Percentiles rank a stretch among this genome's conserved stretches.
phyloP scores from a whole-genome alignment of 805 yeast genomes.

The Torulaspora franciscae region DNA sequence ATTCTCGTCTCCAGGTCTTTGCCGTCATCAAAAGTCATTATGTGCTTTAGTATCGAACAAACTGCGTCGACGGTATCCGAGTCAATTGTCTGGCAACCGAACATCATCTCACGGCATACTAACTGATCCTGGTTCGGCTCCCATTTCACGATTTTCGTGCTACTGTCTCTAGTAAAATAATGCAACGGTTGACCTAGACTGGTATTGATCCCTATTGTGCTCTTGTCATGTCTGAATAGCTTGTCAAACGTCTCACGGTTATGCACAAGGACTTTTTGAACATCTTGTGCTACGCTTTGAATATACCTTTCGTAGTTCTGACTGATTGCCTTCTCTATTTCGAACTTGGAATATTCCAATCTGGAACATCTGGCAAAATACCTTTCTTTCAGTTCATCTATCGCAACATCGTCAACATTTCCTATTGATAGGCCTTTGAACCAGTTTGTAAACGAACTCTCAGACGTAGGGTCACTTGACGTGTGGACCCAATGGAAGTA shows the following conservation, averaged over 20 bases:
- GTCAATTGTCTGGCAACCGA: conserved; percentile 14
- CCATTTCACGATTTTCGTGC: conserved; percentile 12
- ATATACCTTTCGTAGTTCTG: conserved; percentile 6
- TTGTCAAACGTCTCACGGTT: background rate
- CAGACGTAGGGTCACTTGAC: background rate
- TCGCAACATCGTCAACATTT: background rate
- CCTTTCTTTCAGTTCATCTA: conserved; percentile 1
- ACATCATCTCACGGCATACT: conserved; percentile 8
- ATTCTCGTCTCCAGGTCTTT: conserved; percentile 3
- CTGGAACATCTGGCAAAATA: conserved; percentile 10
- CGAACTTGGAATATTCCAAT: conserved; percentile 18
- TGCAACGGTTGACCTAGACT: conserved; percentile 3
- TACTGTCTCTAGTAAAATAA: conserved; percentile 15
- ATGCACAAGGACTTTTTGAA: background rate
- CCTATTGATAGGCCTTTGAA: background rate
- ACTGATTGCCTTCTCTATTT: conserved; percentile 17
- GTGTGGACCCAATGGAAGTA: conserved; percentile 15
- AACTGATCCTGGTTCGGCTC: background rate
- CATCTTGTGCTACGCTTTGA: background rate
- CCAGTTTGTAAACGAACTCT: conserved; percentile 3
- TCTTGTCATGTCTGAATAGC: background rate
- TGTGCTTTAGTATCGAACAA: conserved; percentile 7
- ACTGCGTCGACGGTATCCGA: conserved; percentile 20
- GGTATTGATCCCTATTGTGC: background rate
- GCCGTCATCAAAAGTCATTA: conserved; percentile 1